Conservation (phyloP, 1,284 basidiomycete species). For the Naganishia cerealis region DNA sequence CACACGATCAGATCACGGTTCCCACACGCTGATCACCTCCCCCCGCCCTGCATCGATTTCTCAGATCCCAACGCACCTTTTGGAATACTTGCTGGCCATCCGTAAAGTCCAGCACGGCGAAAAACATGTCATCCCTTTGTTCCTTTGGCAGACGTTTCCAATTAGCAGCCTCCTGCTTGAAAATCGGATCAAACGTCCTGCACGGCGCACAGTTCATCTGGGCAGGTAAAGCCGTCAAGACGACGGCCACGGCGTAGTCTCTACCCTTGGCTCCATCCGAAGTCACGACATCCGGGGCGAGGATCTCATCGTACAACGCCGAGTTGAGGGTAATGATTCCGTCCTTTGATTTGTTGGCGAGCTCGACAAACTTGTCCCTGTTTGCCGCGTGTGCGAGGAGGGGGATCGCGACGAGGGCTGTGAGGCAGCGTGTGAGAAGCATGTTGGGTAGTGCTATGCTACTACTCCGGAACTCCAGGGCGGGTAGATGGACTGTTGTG, state of each 20-base stretch:
- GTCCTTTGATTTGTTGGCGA: conserved; percentile 66
- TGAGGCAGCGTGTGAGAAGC: conserved; percentile 34
- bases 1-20: background rate
- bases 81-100: conserved; percentile 72
- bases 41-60: background rate
- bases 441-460: background rate
- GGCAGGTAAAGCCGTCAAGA: conserved; percentile 78
- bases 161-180: conserved; percentile 71
- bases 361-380: conserved; percentile 51
- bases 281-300: conserved; percentile 32
- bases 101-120: conserved; percentile 84
- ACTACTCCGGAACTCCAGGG: background rate
- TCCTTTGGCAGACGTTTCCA: conserved; percentile 67
- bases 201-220: conserved; percentile 65
- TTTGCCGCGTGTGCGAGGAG: conserved; percentile 38
- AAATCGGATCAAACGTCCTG: conserved; percentile 82
- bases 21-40: background rate
- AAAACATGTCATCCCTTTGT: conserved; percentile 79
- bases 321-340: conserved; percentile 79
- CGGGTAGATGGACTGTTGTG: background rate
- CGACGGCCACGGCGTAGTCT: conserved; percentile 77
- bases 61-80: conserved; percentile 60
- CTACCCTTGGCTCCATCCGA: conserved; percentile 63
- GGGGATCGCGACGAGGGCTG: conserved; percentile 33
- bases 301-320: conserved; percentile 69